Evolutionary conservation across 768 basidiomycete species (phyloP).

Genomic region (Leccinum barrowsii): DNA sequence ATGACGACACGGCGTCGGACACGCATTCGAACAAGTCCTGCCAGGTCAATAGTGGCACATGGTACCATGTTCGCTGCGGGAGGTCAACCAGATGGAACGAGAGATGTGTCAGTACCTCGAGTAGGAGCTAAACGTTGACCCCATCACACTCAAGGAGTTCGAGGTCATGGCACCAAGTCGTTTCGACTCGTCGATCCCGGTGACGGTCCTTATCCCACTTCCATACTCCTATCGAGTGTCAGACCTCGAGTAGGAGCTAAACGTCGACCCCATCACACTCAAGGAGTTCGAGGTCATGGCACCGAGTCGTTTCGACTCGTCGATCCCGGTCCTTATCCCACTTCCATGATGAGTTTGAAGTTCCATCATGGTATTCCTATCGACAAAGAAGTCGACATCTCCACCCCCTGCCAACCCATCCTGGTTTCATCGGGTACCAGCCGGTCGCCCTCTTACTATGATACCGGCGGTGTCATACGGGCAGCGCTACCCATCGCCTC

Average conservation of each 20-base stretch:
- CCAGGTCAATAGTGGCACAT: too few relatives aligned
- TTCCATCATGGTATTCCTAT: slow-evolving; percentile 38
- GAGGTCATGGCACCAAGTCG: slow-evolving; percentile 36
- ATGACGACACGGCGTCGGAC: too few relatives aligned
- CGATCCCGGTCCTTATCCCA: slow-evolving; percentile 48
- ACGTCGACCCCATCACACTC: slow-evolving; percentile 62
- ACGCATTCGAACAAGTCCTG: too few relatives aligned
- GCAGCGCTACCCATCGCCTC: too few relatives aligned
- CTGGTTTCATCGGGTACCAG: too few relatives aligned
- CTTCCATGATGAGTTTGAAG: slow-evolving; percentile 18
- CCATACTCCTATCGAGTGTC: slow-evolving; percentile 18
- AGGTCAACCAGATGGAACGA: too few relatives aligned
- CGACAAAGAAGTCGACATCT: slow-evolving; percentile 45
- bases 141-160: slow-evolving; percentile 55
- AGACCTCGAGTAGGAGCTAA: slow-evolving; percentile 86
- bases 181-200: slow-evolving; percentile 41
- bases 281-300: slow-evolving; percentile 53
- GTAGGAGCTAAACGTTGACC: slow-evolving; percentile 83
- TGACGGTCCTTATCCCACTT: slow-evolving; percentile 48
- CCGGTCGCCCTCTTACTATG: too few relatives aligned
- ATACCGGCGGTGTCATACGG: too few relatives aligned
- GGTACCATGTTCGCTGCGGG: too few relatives aligned
- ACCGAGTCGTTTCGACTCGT: slow-evolving; percentile 36
- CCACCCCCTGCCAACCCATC: too few relatives aligned
- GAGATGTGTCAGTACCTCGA: slow-evolving; percentile 51